phyloP scores from a whole-genome alignment of 2,329 filamentous ascomycete species.

The Thelonectria rubi region DNA sequence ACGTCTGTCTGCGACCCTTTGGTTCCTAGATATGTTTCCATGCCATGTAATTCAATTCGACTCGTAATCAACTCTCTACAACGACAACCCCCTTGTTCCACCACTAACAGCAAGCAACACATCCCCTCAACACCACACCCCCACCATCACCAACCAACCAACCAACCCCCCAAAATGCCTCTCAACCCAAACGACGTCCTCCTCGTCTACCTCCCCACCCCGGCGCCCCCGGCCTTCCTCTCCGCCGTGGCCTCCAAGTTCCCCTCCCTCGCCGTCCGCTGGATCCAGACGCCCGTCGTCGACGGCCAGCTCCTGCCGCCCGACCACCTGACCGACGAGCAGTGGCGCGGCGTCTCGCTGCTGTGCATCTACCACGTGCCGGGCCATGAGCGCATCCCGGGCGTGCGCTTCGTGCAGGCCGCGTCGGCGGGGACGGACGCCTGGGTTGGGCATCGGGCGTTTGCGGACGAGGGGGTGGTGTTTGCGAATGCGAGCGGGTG shows the following conservation, averaged over 20 bases:
- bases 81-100: too few relatives aligned
- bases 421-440: constrained; percentile 54
- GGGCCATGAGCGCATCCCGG: constrained; percentile 42
- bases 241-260: constrained; percentile 44
- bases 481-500: constrained; percentile 55
- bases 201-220: constrained; percentile 49
- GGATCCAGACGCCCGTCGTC: constrained; percentile 37
- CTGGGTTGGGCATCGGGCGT: constrained; percentile 50
- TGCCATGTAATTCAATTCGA: too few relatives aligned
- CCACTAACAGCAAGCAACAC: too few relatives aligned
- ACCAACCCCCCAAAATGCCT: constrained; percentile 13
- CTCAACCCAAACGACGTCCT: constrained; percentile 51
- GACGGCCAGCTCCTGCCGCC: constrained; percentile 31
- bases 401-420: constrained; percentile 56
- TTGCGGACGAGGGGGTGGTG: constrained; percentile 45
- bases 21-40: too few relatives aligned
- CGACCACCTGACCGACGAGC: constrained; percentile 43
- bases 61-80: too few relatives aligned
- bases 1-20: too few relatives aligned
- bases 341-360: constrained; percentile 54
- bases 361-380: constrained; percentile 47
- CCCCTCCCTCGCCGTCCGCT: constrained; percentile 52
- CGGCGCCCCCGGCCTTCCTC: constrained; percentile 48
- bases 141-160: too few relatives aligned
- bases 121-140: too few relatives aligned